phyloP scores from a whole-genome alignment of 176 grass and related monocot genomes.

The Ensete glaucum region DNA sequence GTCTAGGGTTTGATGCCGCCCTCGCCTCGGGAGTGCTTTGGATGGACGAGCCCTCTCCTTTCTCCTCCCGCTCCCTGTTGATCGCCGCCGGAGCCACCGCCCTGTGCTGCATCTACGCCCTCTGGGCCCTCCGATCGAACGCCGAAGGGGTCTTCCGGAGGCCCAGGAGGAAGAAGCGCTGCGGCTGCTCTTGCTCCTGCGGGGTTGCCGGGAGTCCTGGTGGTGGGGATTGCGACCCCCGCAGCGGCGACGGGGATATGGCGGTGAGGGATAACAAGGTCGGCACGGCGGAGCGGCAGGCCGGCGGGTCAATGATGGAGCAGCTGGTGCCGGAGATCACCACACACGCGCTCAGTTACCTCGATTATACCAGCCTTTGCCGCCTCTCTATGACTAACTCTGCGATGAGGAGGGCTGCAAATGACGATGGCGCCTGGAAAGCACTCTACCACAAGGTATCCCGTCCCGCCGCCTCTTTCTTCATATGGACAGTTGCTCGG shows the following conservation, averaged over 20 bases:
- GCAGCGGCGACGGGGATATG: slow-evolving; percentile 44
- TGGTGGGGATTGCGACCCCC: background rate
- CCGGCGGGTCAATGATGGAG: slow-evolving; percentile 88
- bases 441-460: slow-evolving; percentile 70
- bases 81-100: slow-evolving; percentile 69
- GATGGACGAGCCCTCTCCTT: slow-evolving; percentile 42
- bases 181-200: slow-evolving; percentile 22
- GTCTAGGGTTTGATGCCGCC: slow-evolving; percentile 31
- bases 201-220: slow-evolving; percentile 4
- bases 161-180: slow-evolving; percentile 12
- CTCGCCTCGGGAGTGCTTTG: slow-evolving; percentile 19
- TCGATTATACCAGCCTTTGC: slow-evolving; percentile 91
- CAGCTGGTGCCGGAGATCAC: slow-evolving; percentile 97
- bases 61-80: slow-evolving; percentile 34
- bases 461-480: background rate
- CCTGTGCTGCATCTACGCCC: slow-evolving; percentile 48
- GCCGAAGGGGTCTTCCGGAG: slow-evolving; percentile 4
- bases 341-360: slow-evolving; percentile 89
- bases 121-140: slow-evolving; percentile 39
- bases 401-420: slow-evolving; percentile 87
- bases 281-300: slow-evolving; percentile 1
- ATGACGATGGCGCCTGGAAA: slow-evolving; percentile 94
- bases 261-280: slow-evolving; percentile 34
- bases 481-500: background rate
- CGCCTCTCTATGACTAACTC: slow-evolving; percentile 97